These are phyloP conservation scores for Cochliopodium minus DNA, from an alignment of 208 protist genomes.

Conservation along the genomic window DNA sequence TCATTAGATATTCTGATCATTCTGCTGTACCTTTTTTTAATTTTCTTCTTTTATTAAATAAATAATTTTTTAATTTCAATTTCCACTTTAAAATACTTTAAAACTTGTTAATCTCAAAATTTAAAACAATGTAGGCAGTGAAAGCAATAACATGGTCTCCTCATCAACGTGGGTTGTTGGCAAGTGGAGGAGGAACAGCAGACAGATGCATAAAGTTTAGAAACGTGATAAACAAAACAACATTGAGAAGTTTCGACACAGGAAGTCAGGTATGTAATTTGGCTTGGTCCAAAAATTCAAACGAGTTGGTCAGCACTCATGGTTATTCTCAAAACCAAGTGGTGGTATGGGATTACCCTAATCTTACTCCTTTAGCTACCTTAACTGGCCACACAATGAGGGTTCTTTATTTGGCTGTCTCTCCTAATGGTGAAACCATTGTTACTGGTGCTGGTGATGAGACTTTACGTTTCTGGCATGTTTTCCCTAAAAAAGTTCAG, in stretches of 20 bases:
- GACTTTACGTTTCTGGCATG: conserved; percentile 16
- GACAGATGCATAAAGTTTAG: conserved; percentile 67
- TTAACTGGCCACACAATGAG: conserved; percentile 4
- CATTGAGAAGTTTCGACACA: background rate
- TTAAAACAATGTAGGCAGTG: no score
- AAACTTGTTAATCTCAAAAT: no score
- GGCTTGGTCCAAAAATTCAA: conserved; percentile 4
- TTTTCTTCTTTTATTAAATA: no score
- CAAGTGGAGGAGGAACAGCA: conserved; percentile 60
- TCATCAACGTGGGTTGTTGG: conserved; percentile 46
- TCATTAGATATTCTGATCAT: conserved; percentile 37
- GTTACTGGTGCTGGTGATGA: conserved; percentile 12
- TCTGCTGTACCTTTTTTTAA: no score
- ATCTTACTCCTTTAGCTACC: background rate
- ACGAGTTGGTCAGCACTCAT: conserved; percentile 12
- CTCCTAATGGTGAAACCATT: conserved; percentile 6
- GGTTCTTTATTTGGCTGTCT: conserved; percentile 1
- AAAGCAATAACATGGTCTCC: conserved; percentile 73
- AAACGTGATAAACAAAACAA: conserved; percentile 45
- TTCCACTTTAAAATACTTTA: no score
- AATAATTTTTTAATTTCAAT: no score
- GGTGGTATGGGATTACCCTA: conserved; percentile 10
- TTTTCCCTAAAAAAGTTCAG: conserved; percentile 3
- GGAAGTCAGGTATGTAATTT: conserved; percentile 11
- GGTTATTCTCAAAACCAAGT: conserved; percentile 17